These are phyloP conservation scores for Fusarium poae DNA, from an alignment of 2,329 filamentous ascomycete species.

Conservation along the genomic window DNA sequence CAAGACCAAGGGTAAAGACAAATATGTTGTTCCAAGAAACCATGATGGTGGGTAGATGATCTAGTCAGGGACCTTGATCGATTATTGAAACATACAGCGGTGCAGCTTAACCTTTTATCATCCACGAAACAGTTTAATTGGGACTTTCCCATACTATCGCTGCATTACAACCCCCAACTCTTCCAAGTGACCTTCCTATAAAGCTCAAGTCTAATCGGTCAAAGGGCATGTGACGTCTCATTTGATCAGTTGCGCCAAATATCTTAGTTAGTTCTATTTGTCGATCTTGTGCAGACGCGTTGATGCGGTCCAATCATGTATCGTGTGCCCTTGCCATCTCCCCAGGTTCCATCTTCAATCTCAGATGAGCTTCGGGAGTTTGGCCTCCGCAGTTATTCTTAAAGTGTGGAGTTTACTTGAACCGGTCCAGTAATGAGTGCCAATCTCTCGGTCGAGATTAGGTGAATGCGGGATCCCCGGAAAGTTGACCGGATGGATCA, in stretches of 20 bases:
- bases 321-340: background rate
- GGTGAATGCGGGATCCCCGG: background rate
- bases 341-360: background rate
- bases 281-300: constrained; percentile 1
- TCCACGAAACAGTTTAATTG: background rate
- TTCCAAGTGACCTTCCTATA: constrained; percentile 5
- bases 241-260: constrained; percentile 6
- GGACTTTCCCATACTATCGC: background rate
- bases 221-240: background rate
- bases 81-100: background rate
- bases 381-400: constrained; percentile 4
- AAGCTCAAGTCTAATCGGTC: constrained; percentile 2
- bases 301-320: constrained; percentile 34
- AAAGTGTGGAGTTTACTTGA: constrained; percentile 7
- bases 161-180: background rate
- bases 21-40: constrained; percentile 35
- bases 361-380: constrained; percentile 8
- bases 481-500: background rate
- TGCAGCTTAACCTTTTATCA: background rate
- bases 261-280: constrained; percentile 2
- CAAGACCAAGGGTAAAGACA: constrained; percentile 24
- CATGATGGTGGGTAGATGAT: constrained; percentile 8
- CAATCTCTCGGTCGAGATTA: too few species aligned
- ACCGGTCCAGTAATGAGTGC: constrained; percentile 24
- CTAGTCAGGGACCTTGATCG: background rate